These are phyloP conservation scores for Pythium oligandrum DNA, from an alignment of 352 stramenopile species.

Conservation along the genomic window DNA sequence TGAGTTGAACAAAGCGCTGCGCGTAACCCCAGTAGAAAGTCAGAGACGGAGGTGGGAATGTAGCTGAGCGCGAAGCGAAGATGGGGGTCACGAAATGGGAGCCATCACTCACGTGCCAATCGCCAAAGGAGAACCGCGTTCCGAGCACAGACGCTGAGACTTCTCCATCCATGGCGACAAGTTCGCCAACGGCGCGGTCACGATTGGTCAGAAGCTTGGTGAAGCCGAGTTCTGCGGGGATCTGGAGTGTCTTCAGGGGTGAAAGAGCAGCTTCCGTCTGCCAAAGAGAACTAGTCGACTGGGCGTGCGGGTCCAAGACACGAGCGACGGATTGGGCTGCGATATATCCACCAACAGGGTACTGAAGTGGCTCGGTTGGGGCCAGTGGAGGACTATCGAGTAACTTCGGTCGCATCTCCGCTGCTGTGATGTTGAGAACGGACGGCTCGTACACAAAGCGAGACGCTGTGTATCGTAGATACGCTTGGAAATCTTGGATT, in stretches of 20 bases:
- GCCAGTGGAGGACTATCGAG: no score
- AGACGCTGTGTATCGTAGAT: slow-evolving; percentile 43
- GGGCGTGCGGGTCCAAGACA: no score
- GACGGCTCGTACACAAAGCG: slow-evolving; percentile 50
- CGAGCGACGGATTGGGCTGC: slow-evolving; percentile 7
- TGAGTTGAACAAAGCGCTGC: slow-evolving; percentile 33
- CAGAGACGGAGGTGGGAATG: slow-evolving; percentile 35
- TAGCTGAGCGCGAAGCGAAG: slow-evolving; percentile 16
- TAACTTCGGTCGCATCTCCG: no score
- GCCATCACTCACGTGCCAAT: slow-evolving; percentile 33
- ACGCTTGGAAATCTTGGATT: slow-evolving; percentile 39
- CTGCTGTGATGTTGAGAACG: slow-evolving; percentile 1
- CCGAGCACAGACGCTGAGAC: slow-evolving; percentile 26
- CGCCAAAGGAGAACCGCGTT: slow-evolving; percentile 19
- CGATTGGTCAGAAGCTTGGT: slow-evolving; percentile 23
- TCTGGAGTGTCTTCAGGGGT: background rate
- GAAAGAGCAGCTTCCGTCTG: slow-evolving; percentile 1
- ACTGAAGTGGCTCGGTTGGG: no score
- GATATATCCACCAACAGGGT: slow-evolving; percentile 16
- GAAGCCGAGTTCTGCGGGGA: no score
- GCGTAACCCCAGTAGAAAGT: slow-evolving; percentile 52
- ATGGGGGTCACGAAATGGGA: slow-evolving; percentile 56
- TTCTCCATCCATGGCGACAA: slow-evolving; percentile 33
- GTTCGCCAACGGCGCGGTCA: slow-evolving; percentile 30
- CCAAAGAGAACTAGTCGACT: slow-evolving; percentile 8